These are phyloP conservation scores for Rhizopogon rudus DNA, from an alignment of 768 basidiomycete genomes.

Conservation along the genomic window DNA sequence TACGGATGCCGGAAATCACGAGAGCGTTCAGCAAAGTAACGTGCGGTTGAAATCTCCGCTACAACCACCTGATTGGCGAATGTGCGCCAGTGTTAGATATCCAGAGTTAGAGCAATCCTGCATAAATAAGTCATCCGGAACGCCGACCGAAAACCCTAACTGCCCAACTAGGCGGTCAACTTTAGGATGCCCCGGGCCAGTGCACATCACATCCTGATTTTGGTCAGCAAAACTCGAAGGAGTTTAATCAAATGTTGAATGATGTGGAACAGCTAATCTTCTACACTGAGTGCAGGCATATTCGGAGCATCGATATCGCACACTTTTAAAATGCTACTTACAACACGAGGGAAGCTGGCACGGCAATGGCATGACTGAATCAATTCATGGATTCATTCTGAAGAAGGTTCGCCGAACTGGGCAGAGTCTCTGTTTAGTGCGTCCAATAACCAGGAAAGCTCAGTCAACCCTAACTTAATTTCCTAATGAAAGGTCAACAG, in stretches of 20 bases:
- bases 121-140: not conserved
- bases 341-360: too few species aligned
- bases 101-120: not conserved
- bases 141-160: not conserved
- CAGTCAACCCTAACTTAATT: not conserved
- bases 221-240: not conserved
- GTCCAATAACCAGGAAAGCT: not conserved
- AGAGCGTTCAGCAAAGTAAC: not conserved
- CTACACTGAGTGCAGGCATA: not conserved
- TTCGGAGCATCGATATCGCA: not conserved
- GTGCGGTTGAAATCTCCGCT: not conserved
- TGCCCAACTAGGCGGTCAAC: not conserved
- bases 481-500: not conserved
- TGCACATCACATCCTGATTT: not conserved
- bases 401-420: not conserved
- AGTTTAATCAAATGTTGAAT: not conserved
- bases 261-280: not conserved
- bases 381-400: not conserved
- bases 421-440: not conserved
- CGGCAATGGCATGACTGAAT: not conserved
- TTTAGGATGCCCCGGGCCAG: not conserved
- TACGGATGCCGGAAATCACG: not conserved
- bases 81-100: not conserved
- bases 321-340: too few species aligned
- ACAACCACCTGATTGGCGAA: not conserved